Percentiles rank a stretch among this genome's conserved stretches.
These are phyloP conservation scores for Penicillium crystallinum DNA, from an alignment of 495 filamentous ascomycete species.

Conservation along the genomic window DNA sequence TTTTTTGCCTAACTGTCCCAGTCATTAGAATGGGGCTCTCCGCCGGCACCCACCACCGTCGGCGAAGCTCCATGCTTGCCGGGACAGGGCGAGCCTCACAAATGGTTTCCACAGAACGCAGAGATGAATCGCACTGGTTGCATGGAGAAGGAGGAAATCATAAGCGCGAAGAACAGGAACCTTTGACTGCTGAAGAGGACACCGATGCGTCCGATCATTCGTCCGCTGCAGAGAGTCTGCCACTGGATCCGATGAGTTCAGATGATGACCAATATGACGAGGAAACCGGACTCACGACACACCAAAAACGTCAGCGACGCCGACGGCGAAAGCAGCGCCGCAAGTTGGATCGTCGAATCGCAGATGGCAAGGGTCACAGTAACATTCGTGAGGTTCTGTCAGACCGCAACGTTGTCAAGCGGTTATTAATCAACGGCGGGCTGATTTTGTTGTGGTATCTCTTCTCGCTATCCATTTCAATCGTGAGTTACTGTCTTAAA, in stretches of 20 bases:
- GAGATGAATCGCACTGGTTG: slow-evolving; percentile 35
- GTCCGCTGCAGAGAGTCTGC: slow-evolving; percentile 47
- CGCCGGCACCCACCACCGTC: slow-evolving; percentile 48
- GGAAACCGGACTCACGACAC: slow-evolving; percentile 76
- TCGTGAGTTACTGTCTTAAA: slow-evolving; percentile 61
- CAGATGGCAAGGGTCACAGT: slow-evolving; percentile 34
- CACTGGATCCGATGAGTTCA: slow-evolving; percentile 52
- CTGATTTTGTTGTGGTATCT: slow-evolving; percentile 90
- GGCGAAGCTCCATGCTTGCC: slow-evolving; percentile 54
- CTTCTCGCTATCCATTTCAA: slow-evolving; percentile 90
- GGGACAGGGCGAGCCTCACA: slow-evolving; percentile 35
- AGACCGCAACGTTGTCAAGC: slow-evolving; percentile 66
- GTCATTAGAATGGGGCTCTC: slow-evolving; percentile 29
- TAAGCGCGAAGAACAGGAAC: slow-evolving; percentile 35
- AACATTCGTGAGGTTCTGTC: slow-evolving; percentile 35
- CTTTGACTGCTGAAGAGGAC: slow-evolving; percentile 31
- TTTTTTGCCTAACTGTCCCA: slow-evolving; percentile 6
- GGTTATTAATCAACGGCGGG: slow-evolving; percentile 61
- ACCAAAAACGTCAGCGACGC: slow-evolving; percentile 61
- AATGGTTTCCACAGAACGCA: slow-evolving; percentile 40
- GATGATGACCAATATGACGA: slow-evolving; percentile 83
- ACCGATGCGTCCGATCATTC: slow-evolving; percentile 47
- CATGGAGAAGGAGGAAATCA: slow-evolving; percentile 27
- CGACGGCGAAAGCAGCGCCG: slow-evolving; percentile 61
- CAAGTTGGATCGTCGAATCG: slow-evolving; percentile 69